Evolutionary conservation across 805 yeast genomes (phyloP), one percentile per base, ranked within the genome.

Genomic region (Candida krabiensis): DNA sequence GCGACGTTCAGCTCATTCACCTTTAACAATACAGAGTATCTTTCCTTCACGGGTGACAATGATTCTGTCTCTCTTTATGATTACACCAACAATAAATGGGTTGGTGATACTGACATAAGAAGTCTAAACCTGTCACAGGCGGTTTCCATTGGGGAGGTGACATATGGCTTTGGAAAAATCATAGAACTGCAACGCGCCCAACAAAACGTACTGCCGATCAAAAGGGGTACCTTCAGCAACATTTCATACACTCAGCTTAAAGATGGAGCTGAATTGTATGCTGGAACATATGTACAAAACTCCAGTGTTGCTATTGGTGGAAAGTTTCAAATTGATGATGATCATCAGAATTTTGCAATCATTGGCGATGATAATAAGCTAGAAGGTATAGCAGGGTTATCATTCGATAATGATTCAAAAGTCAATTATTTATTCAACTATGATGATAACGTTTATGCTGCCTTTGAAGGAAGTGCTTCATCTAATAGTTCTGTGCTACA

Each of bases 221-320:
- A 43, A 11, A 19, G 34, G 14, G 34, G 30, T 13, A 29, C 22
- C 12, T 24, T 44, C 17, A 28, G 31, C 39, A 5, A 12, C 29
- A 15, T 14, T 9, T 7, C 15, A 5, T 24, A 30, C 4, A 4
- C 14, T 11, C 5, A 19, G 7, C 33, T 43, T 21, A 24, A 25
- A 11, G 28, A 30, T 11, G 40, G 29, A 5, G 44, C 52, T n/a
- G 48, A 44, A 3, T 49, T 55, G 34, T 33, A 52, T 18, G 41
- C 67, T 3, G 72, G 78, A 1, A 57, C 58, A 35, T 72, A 67
- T 38, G 55, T 75, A 22, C 82, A 85, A 54, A 64, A 64, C 9
- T 56, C 80, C 0, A 43, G 71, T 9, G 63, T 80, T 28, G 73
- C 75, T 0, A 60, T 84, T 33, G 89, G 86, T 7, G 93, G 91